Conservation (phyloP, 768 basidiomycete genomes). For the Boletellus ananas region DNA sequence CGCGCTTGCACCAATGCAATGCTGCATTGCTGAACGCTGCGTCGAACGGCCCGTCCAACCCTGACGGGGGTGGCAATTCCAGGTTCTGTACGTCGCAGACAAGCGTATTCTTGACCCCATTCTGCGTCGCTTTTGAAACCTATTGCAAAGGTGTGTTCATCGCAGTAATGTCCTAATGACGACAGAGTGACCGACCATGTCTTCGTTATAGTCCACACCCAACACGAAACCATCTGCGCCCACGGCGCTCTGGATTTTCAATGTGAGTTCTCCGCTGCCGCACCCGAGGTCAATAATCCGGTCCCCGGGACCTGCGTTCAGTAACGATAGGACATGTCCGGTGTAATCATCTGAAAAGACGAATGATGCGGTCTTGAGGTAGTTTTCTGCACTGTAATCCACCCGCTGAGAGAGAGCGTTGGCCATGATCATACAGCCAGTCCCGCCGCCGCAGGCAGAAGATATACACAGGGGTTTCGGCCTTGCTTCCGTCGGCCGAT, state of each 20-base stretch:
- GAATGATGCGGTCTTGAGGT: constrained; percentile 63
- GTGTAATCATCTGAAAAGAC: constrained; percentile 56
- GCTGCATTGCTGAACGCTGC: constrained; percentile 78
- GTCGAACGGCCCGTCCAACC: constrained; percentile 49
- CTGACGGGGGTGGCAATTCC: constrained; percentile 29
- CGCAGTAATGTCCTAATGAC: background rate
- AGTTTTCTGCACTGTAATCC: constrained; percentile 58
- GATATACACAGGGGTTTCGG: constrained; percentile 16
- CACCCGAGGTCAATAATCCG: constrained; percentile 76
- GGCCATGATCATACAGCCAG: constrained; percentile 7
- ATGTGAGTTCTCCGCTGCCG: constrained; percentile 76
- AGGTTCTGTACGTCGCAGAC: constrained; percentile 54
- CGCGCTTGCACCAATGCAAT: constrained; percentile 81
- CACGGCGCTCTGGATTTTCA: constrained; percentile 53
- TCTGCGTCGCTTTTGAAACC: constrained; percentile 50
- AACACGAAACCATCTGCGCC: constrained; percentile 51
- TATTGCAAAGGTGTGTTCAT: constrained; percentile 21
- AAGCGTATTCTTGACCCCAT: constrained; percentile 45
- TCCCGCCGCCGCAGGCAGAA: background rate
- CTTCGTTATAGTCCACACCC: constrained; percentile 66
- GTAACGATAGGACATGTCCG: constrained; percentile 52
- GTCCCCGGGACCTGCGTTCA: constrained; percentile 64
- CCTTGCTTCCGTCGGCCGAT: constrained; percentile 20
- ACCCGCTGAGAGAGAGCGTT: constrained; percentile 1
- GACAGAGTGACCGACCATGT: constrained; percentile 54